phyloP scores from a whole-genome alignment of 495 filamentous ascomycete species.

The Pyronema omphalodes region DNA sequence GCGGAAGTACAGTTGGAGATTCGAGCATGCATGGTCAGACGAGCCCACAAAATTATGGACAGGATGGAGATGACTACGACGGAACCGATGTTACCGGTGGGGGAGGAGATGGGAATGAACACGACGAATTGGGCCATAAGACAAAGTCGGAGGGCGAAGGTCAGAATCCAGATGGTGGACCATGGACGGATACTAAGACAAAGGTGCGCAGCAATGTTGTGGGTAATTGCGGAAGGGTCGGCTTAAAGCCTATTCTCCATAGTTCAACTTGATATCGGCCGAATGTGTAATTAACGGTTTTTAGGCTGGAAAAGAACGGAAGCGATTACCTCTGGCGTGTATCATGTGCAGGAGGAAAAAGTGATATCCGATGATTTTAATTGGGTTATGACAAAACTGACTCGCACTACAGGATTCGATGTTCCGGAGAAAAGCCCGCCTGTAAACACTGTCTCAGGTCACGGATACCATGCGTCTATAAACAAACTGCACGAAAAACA shows the following conservation, averaged over 20 bases:
- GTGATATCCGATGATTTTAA: constrained; percentile 5
- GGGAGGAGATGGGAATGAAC: not conserved
- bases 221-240: not conserved
- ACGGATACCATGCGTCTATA: constrained; percentile 95
- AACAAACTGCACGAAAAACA: constrained; percentile 84
- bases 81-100: not conserved
- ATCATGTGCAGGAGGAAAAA: constrained; percentile 95
- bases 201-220: constrained; percentile 32
- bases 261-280: not conserved
- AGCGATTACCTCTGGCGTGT: constrained; percentile 80
- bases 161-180: constrained; percentile 8
- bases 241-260: not conserved
- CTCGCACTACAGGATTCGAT: constrained; percentile 41
- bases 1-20: not conserved
- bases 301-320: constrained; percentile 78
- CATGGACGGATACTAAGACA: constrained; percentile 95
- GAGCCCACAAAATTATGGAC: constrained; percentile 1
- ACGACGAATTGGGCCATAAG: constrained; percentile 2
- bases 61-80: constrained; percentile 1
- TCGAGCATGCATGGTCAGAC: not conserved
- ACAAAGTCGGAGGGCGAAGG: constrained; percentile 15
- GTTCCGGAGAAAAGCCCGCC: constrained; percentile 90
- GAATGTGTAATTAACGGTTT: not conserved
- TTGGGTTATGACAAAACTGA: not conserved
- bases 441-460: constrained; percentile 93